Evolutionary conservation across 73 alveolate genomes (phyloP), one percentile per base, ranked within the genome.

Genomic region (Uronychia setigera): DNA sequence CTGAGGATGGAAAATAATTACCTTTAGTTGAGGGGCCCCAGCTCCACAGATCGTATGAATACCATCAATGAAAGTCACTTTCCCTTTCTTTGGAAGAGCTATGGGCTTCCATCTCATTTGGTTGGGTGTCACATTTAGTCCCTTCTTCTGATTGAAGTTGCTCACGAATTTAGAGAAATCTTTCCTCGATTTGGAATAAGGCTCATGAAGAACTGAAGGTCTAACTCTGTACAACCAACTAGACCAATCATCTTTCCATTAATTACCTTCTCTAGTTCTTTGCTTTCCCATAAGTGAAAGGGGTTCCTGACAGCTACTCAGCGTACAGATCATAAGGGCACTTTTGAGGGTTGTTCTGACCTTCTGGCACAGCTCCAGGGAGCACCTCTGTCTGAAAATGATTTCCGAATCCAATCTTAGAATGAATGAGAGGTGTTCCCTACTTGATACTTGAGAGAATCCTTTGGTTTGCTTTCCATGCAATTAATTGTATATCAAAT

Each of bases 301-400:
- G 97, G 58, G 99, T 94, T n/a, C 99, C 99, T 28, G 97, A 87
- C 35, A 96, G 88, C 83, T 96, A 89, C 83, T 96, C 99, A 32
- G 98, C 97, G 81, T 94, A 93, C 29, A 96, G 87, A 30, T 90
- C 95, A 91, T 58, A 94, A 5, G 96, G 95, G 86, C 98, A 94
- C 80, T 87, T 59, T 75, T 96, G 91, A 33, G 99, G 99, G 79
- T 85, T 84, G 90, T 94, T 94, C 77, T 87, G 80, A 58, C 94
- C 97, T 35, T 77, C 60, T 11, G 99, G 99, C 26, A 96, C 83
- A 26, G 98, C 97, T n/a, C 97, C 98, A 25, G 77, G 82, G 28
- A 94, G 88, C 29, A 97, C 97, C 84, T 96, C 99, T 32, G 97
- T 80, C 84, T 75, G 90, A 29, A 92, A 86, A 77, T 86, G 92